These are phyloP conservation scores for Saccharomyces mikatae DNA, from an alignment of 805 yeast genomes.

Conservation along the genomic window DNA sequence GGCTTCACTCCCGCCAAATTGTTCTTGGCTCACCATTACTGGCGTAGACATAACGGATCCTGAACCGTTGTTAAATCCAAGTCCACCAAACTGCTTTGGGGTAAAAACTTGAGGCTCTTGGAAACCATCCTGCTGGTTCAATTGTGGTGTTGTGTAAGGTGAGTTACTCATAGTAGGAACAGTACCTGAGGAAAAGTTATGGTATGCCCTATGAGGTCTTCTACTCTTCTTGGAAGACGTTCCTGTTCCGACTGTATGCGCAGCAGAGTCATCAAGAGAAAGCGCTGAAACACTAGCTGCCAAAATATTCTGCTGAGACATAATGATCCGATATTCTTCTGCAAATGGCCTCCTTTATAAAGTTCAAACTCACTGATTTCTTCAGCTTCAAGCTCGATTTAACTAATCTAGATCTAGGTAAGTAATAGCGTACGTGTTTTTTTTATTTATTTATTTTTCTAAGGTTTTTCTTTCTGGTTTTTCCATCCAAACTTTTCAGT, in stretches of 20 bases:
- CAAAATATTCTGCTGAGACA: constrained; percentile 12
- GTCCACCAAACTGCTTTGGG: constrained; percentile 8
- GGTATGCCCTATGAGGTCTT: constrained; percentile 29
- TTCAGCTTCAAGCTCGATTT: background rate
- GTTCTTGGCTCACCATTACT: constrained; percentile 7
- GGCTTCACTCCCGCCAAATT: constrained; percentile 2
- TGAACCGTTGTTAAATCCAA: constrained; percentile 7
- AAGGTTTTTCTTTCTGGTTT: background rate
- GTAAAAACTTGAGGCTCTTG: constrained; percentile 6
- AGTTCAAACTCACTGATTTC: background rate
- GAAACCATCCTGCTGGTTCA: background rate
- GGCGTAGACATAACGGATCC: constrained; percentile 10
- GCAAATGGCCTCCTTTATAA: background rate
- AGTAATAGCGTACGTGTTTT: background rate
- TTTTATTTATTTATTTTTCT: background rate
- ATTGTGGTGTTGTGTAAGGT: constrained; percentile 2
- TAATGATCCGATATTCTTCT: background rate
- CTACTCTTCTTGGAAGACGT: constrained; percentile 15
- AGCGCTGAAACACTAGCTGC: constrained; percentile 15
- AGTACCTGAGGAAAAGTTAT: constrained; percentile 14
- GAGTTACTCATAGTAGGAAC: constrained; percentile 3
- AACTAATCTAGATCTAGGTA: background rate
- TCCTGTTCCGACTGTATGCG: background rate
- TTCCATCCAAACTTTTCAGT: background rate
- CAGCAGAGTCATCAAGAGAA: constrained; percentile 13